Base-by-base conservation (phyloP, 805 yeast genomes). In the Candida montana region DNA sequence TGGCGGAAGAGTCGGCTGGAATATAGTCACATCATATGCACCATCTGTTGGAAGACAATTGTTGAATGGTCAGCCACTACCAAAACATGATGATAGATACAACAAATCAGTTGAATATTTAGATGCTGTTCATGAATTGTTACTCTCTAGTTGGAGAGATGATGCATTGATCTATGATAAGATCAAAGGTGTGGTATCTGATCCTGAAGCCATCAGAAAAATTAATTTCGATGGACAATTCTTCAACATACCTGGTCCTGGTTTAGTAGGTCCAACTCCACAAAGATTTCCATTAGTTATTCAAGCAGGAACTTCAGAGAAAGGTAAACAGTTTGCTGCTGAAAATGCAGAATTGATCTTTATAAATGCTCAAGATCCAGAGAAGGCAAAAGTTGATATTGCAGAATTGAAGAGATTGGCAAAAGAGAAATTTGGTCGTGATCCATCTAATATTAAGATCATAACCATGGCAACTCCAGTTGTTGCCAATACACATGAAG, bases 1-100 rank as follows among this genome's bases (percentile, higher is more conserved):
- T 7, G 55, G 56, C 8, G 75, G 74, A 5, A 57, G 75, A 45
- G 52, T 70, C 38, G 75, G 74, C 15, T 70, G 75, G 75, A 70
- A 70, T 47, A 62, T 70, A n/a, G 74, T 70, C 23, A 62, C 72
- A 7, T 64, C 71, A 1, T 68, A 68, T 40, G 55, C 67, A 35
- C 71, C 68, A 35, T 59, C 68, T 50, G 73, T 69, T 5, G 67
- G 73, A 3, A 53, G 65, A 42, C 67, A 68, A 42, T 48, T 67
- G 26, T 47, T 67, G 27, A 68, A 68, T 44, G 47, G 45, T 5
- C 20, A 11, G 2, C 46, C 48, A 6, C 33, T 50, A 35, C 53
- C 71, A 10, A 60, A 59, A 3, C 73, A 69, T 46, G 68, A 66
- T 31, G 69, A 67, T 43, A 61, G 75, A 41, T 70, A 70, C 42